A percentile compares a stretch with the other conserved stretches of the same genome.
phyloP scores from a whole-genome alignment of 257 asterid species.

The Ballota nigra region DNA sequence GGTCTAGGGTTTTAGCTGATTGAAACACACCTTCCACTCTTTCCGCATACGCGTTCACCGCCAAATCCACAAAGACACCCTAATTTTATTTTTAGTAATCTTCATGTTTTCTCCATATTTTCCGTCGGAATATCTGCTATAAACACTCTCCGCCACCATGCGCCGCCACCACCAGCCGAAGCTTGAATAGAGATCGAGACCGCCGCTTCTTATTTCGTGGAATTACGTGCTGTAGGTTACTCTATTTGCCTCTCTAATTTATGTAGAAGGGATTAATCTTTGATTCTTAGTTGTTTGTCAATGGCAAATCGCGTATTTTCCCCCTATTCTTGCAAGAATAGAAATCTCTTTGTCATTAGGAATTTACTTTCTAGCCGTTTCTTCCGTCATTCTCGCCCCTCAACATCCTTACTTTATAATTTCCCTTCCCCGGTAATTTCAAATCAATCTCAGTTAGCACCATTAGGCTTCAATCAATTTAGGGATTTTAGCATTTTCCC shows the following conservation, averaged over 20 bases:
- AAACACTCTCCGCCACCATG: constrained; percentile 12
- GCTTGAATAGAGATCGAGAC: background rate
- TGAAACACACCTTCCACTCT: background rate
- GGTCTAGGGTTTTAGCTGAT: background rate
- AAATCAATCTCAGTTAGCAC: constrained; percentile 20
- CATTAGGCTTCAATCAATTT: constrained; percentile 16
- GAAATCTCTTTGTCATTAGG: constrained; percentile 26
- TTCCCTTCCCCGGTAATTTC: constrained; percentile 16
- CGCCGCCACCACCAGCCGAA: constrained; percentile 6
- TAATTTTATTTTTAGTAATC: constrained; percentile 6
- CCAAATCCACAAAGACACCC: background rate
- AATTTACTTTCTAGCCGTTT: constrained; percentile 29
- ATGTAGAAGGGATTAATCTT: background rate
- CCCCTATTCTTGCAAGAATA: constrained; percentile 38
- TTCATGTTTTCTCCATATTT: background rate
- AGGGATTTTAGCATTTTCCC: constrained; percentile 17
- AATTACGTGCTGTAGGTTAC: constrained; percentile 20
- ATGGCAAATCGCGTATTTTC: constrained; percentile 59
- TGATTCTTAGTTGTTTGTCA: constrained; percentile 12
- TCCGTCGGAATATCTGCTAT: constrained; percentile 15
- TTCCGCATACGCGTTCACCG: background rate
- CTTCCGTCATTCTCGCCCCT: constrained; percentile 30
- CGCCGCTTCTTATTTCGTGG: background rate
- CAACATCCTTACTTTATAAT: constrained; percentile 23
- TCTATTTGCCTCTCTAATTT: background rate